These are phyloP conservation scores for Kwoniella heveanensis DNA, from an alignment of 768 basidiomycete species.

Conservation along the genomic window DNA sequence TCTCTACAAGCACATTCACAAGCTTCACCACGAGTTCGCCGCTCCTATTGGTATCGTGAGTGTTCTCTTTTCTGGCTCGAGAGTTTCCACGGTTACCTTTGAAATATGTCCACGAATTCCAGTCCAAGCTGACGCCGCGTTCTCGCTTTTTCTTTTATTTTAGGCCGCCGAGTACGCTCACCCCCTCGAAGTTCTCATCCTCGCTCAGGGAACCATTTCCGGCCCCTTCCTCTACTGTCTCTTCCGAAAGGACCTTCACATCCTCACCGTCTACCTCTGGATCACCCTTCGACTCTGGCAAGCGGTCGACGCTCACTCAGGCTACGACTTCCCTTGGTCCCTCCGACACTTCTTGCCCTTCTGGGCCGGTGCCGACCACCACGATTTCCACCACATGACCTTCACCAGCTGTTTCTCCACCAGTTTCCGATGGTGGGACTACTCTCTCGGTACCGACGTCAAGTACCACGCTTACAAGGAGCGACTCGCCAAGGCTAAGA, in stretches of 20 bases:
- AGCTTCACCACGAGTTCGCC: slow-evolving; percentile 94
- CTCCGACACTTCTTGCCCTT: slow-evolving; percentile 87
- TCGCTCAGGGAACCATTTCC: slow-evolving; percentile 85
- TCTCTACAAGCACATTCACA: slow-evolving; percentile 91
- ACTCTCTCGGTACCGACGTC: slow-evolving; percentile 82
- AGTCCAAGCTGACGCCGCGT: no score
- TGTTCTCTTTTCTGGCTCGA: no score
- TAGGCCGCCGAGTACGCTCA: slow-evolving; percentile 88
- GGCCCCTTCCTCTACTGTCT: slow-evolving; percentile 88
- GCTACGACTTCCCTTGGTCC: slow-evolving; percentile 99
- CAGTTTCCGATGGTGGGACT: slow-evolving; percentile 87
- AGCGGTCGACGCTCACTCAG: slow-evolving; percentile 94
- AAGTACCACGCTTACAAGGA: slow-evolving; percentile 79
- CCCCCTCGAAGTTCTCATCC: slow-evolving; percentile 91
- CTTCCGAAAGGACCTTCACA: slow-evolving; percentile 73
- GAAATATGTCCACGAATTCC: no score
- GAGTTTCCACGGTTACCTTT: no score
- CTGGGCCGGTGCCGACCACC: slow-evolving; percentile 92
- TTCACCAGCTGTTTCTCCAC: slow-evolving; percentile 86
- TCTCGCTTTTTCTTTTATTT: slow-evolving; percentile 54
- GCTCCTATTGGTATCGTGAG: slow-evolving; percentile 88
- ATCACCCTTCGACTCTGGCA: slow-evolving; percentile 92
- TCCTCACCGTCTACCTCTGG: slow-evolving; percentile 91
- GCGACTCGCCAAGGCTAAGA: slow-evolving; percentile 64
- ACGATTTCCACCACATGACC: slow-evolving; percentile 98